Conservation (phyloP, 2,329 filamentous ascomycete genomes). For the Neonectria punicea region DNA sequence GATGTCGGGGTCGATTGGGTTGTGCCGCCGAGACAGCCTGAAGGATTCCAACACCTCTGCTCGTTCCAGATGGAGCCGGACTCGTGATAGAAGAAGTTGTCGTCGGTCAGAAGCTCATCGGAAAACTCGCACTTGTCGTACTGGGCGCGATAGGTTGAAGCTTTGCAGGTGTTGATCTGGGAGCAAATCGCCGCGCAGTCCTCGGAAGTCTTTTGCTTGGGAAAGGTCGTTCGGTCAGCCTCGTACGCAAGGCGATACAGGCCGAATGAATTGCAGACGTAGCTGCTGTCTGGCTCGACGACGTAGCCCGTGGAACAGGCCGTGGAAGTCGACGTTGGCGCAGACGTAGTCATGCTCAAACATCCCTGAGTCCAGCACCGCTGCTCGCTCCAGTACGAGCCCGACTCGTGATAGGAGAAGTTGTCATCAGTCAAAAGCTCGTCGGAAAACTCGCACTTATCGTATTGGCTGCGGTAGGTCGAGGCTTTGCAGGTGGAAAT, state of each 20-base stretch:
- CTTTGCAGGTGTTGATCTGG: slow-evolving; percentile 1
- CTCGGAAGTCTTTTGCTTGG: slow-evolving; percentile 2
- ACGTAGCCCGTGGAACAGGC: no score
- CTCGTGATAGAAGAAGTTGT: neutral
- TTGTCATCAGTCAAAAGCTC: neutral
- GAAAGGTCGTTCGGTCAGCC: slow-evolving; percentile 1
- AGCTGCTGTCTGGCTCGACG: no score
- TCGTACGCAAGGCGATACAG: neutral
- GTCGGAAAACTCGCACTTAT: slow-evolving; percentile 1
- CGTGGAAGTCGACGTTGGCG: neutral
- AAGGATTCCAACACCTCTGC: neutral
- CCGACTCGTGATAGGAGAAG: neutral
- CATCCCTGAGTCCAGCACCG: neutral
- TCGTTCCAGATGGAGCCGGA: neutral
- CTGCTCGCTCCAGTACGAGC: slow-evolving; percentile 2
- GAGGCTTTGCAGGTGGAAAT: neutral
- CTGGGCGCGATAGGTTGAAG: neutral
- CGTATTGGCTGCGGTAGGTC: neutral
- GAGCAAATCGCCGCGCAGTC: slow-evolving; percentile 1
- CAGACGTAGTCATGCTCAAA: neutral
- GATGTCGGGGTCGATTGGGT: neutral
- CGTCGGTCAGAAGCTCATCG: neutral
- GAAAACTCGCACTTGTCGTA: slow-evolving; percentile 6
- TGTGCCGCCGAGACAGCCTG: neutral
- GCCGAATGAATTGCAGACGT: neutral